These are phyloP conservation scores for Coprinellus micaceus DNA, from an alignment of 768 basidiomycete genomes.

Conservation along the genomic window DNA sequence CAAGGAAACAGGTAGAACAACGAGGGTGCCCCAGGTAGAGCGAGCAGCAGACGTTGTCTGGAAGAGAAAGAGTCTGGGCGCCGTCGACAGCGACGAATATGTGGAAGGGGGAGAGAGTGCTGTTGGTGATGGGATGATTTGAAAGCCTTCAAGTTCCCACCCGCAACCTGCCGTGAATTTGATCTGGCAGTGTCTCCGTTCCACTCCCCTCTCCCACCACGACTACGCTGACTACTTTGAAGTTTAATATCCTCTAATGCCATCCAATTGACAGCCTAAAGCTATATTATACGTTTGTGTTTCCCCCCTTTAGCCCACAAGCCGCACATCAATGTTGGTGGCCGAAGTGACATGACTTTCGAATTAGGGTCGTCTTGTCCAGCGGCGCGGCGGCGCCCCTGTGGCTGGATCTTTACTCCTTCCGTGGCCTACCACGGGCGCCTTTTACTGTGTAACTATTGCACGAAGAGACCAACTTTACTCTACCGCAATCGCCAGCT, in stretches of 20 bases:
- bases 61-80: slow-evolving; percentile 9
- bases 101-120: slow-evolving; percentile 20
- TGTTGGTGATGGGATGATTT: slow-evolving; percentile 19
- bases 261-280: neutral
- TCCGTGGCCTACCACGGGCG: too few relatives aligned
- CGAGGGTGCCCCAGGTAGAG: neutral
- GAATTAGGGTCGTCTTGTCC: neutral
- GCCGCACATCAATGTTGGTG: neutral
- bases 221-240: too few relatives aligned
- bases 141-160: too few relatives aligned
- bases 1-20: neutral
- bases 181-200: slow-evolving; percentile 5
- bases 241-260: neutral
- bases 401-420: too few relatives aligned
- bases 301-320: neutral
- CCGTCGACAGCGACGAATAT: slow-evolving; percentile 8
- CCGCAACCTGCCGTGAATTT: slow-evolving; percentile 18
- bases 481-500: too few relatives aligned
- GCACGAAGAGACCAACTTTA: too few relatives aligned
- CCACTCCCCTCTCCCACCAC: neutral
- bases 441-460: too few relatives aligned
- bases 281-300: neutral
- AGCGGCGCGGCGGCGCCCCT: neutral
- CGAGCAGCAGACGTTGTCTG: slow-evolving; percentile 13
- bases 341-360: neutral